phyloP scores from a whole-genome alignment of 306 rosid species.

The Vigna nakashimae region DNA sequence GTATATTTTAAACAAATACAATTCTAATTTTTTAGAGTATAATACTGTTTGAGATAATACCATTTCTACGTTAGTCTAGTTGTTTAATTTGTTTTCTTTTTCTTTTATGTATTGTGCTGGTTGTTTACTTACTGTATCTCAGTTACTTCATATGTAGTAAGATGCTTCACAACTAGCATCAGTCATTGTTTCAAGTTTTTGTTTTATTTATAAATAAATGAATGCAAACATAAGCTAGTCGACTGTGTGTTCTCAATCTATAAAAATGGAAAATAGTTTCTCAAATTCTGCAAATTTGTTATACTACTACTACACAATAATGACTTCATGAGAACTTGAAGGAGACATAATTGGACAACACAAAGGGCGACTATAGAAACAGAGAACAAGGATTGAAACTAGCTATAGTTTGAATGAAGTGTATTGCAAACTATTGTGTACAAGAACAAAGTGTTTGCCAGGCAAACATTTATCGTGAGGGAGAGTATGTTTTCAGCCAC shows the following conservation, averaged over 20 bases:
- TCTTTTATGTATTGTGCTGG: neutral
- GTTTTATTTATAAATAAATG: neutral
- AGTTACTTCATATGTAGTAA: neutral
- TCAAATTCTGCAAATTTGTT: neutral
- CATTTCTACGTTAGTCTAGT: neutral
- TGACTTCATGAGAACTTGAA: conserved; percentile 12
- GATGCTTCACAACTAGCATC: neutral
- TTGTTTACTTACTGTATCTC: neutral
- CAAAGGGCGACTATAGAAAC: conserved; percentile 16
- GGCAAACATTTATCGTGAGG: conserved; percentile 7
- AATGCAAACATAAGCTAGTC: neutral
- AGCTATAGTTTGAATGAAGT: conserved; percentile 19
- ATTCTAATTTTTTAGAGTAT: conserved; percentile 12
- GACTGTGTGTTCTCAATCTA: neutral
- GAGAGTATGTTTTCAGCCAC: too few relatives aligned
- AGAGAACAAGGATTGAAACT: conserved; percentile 22
- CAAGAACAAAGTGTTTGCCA: conserved; percentile 4
- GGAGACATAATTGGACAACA: conserved; percentile 26
- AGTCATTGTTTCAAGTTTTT: neutral
- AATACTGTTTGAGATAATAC: neutral
- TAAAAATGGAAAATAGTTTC: neutral
- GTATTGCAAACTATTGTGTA: conserved; percentile 10
- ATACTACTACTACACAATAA: neutral
- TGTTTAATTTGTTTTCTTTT: neutral
- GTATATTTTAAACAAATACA: conserved; percentile 26